Conservation (phyloP, 345 rosid genomes). For the Trapa bicornis region DNA sequence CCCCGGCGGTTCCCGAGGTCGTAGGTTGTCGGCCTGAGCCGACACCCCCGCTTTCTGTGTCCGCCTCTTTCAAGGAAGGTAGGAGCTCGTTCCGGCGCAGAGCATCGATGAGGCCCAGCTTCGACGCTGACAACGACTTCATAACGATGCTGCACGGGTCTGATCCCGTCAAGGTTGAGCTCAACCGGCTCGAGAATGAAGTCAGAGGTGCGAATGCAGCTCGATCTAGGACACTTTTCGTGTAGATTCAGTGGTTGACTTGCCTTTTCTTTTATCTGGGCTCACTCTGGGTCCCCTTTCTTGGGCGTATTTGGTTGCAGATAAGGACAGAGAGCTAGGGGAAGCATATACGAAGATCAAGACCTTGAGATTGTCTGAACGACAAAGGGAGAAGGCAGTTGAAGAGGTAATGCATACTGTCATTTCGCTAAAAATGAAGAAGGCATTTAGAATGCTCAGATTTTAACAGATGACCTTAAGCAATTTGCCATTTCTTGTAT, state of each 20-base stretch:
- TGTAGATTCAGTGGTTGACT: conserved; percentile 8
- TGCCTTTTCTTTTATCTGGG: not conserved
- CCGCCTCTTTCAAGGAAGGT: conserved; percentile 65
- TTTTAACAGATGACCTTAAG: too few species aligned
- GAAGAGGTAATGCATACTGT: conserved; percentile 53
- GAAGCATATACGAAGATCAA: conserved; percentile 87
- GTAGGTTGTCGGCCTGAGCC: conserved; percentile 12
- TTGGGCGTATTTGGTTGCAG: conserved; percentile 28
- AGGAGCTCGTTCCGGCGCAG: conserved; percentile 58
- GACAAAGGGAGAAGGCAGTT: conserved; percentile 88
- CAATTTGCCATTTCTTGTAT: not conserved
- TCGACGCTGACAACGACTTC: conserved; percentile 89
- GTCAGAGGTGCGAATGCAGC: conserved; percentile 71
- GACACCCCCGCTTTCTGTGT: conserved; percentile 28
- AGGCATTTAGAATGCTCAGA: too few species aligned
- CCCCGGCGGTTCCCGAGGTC: conserved; percentile 15
- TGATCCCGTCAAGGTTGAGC: conserved; percentile 94
- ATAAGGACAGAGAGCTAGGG: conserved; percentile 82
- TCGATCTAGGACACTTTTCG: conserved; percentile 47
- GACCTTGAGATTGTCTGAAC: conserved; percentile 68
- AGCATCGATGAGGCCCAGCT: conserved; percentile 55
- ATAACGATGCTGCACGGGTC: conserved; percentile 82
- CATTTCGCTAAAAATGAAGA: too few species aligned
- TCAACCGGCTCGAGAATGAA: conserved; percentile 92
- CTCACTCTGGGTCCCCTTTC: conserved; percentile 1